These are phyloP conservation scores for Pinus albicaulis DNA, from an alignment of 75 land plant genomes.

Conservation along the genomic window DNA sequence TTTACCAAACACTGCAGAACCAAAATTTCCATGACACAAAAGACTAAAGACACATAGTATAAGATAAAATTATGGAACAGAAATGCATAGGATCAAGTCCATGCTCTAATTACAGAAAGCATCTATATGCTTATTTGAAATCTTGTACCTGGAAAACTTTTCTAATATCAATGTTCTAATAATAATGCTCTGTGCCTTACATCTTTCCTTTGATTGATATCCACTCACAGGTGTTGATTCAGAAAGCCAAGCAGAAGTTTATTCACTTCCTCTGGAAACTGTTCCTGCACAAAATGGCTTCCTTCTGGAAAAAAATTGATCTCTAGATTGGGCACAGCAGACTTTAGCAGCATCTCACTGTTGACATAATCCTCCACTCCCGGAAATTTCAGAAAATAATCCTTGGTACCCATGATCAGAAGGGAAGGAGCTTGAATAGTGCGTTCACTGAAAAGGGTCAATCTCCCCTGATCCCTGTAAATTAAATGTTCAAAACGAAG, in stretches of 20 bases:
- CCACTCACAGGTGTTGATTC: conserved; percentile 5
- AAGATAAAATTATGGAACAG: too few species aligned
- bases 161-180: too few species aligned
- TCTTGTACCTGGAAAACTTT: too few species aligned
- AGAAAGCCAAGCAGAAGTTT: conserved; percentile 44
- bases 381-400: conserved; percentile 30
- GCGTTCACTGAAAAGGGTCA: conserved; percentile 6
- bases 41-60: too few species aligned
- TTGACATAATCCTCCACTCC: conserved; percentile 24
- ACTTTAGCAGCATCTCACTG: conserved; percentile 34
- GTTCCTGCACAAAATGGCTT: conserved; percentile 62
- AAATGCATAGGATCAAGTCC: too few species aligned
- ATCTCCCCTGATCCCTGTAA: conserved; percentile 11
- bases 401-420: conserved; percentile 32
- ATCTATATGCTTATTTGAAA: too few species aligned
- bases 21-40: too few species aligned
- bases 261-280: conserved; percentile 57
- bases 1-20: too few species aligned
- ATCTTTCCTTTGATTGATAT: not conserved
- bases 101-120: too few species aligned
- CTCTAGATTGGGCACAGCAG: conserved; percentile 32
- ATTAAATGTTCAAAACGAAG: not conserved
- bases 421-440: conserved; percentile 20
- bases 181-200: too few species aligned
- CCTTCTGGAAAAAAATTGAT: conserved; percentile 33